These are phyloP conservation scores for Yamadazyma laniorum DNA, from an alignment of 805 yeast genomes.

Conservation along the genomic window DNA sequence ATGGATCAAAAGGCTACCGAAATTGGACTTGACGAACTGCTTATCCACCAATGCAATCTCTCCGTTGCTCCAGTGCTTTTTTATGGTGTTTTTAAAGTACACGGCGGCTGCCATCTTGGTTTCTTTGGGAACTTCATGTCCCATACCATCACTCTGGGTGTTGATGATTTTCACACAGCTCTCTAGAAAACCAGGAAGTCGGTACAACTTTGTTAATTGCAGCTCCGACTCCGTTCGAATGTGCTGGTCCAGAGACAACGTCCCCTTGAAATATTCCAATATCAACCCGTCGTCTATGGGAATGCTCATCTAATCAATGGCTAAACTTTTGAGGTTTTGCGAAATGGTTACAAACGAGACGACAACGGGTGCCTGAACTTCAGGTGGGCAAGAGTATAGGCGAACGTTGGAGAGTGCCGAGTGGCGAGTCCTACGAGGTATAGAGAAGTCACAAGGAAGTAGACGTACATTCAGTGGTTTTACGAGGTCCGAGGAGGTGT, in stretches of 20 bases:
- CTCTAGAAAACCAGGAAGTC: constrained; percentile 11
- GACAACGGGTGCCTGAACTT: no score
- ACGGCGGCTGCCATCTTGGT: constrained; percentile 75
- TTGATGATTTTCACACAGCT: constrained; percentile 12
- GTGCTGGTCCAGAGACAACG: constrained; percentile 5
- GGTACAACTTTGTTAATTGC: not conserved
- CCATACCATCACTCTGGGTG: constrained; percentile 42
- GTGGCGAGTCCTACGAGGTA: no score
- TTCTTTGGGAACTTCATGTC: constrained; percentile 21
- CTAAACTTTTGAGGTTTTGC: no score
- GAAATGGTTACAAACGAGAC: no score
- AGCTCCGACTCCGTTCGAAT: constrained; percentile 1
- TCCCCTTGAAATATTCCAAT: constrained; percentile 3
- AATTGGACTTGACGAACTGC: constrained; percentile 65
- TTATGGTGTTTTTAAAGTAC: constrained; percentile 73
- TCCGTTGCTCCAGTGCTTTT: constrained; percentile 53
- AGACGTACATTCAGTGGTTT: no score
- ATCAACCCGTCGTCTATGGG: constrained; percentile 2
- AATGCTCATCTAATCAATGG: no score
- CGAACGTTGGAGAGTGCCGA: no score
- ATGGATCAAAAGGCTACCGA: constrained; percentile 59
- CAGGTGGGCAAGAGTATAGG: no score
- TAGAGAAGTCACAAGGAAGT: no score
- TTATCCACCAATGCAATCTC: constrained; percentile 68
- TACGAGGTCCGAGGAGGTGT: no score